Evolutionary conservation across 176 grass and related monocot genomes (phyloP), one percentile per base, ranked within the genome.

Genomic region (Otatea glauca): DNA sequence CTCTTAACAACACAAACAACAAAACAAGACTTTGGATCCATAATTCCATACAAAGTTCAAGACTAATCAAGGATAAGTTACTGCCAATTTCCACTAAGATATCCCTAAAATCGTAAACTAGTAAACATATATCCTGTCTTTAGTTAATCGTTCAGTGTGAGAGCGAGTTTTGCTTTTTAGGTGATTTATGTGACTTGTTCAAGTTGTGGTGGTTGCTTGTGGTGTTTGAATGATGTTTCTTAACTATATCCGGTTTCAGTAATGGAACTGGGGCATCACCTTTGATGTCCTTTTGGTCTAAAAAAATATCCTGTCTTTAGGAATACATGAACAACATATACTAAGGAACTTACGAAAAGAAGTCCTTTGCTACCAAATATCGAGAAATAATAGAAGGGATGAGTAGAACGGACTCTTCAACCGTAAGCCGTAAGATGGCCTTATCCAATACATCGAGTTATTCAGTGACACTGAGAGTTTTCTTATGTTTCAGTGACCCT

Each of bases 391-490:
- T 5, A 42, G 24, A 70, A 75, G 34, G 80, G n/a, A 55, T 13
- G 76, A n/a, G 64, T 65, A 50, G 16, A 58, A 65, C 70, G 29
- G 45, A 35, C 35, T 56, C 14, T 29, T 65, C 15, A 10, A 81
- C n/a, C 29, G 39, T 61, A 37, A 59, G 56, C n/a, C 41, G 29
- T 61, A 37, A 69, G 68, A 83, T 63, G 42, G 53, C 25, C 16
- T 72, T 38, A 82, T 72, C 38, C 54, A 72, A 20, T 61, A 65
- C 60, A 37, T 66, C 10, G 5, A 61, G 17, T 21, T 61, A 68
- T 47, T 47, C 44, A 12, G 44, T 45, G 44, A 11, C 9, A 9
- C 44, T 45, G 10, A 9, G 44, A 45, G 44, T 12, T 9, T 45
- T 47, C 45, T 47, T 12, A 12, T 47, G 44, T 10, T 47, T 35